Conservation (phyloP, 345 rosid genomes). For the Gossypium rotundifolium region DNA sequence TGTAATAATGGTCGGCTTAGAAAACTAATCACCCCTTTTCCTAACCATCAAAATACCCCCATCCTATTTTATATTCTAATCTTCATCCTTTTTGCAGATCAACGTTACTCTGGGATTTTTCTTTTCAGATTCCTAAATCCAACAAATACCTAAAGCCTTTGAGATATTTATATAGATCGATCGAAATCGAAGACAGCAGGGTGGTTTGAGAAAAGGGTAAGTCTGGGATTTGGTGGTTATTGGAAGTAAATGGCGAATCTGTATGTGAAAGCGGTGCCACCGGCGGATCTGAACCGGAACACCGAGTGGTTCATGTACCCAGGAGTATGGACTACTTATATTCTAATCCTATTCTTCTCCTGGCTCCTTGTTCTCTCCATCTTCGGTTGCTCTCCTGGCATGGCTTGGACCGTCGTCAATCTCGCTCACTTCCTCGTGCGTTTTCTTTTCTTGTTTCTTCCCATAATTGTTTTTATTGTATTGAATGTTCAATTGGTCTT, state of each 20-base stretch:
- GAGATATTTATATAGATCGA: background rate
- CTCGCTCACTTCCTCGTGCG: slow-evolving; percentile 63
- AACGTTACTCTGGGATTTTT: background rate
- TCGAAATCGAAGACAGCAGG: background rate
- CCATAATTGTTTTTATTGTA: background rate
- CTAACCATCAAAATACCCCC: too few species aligned
- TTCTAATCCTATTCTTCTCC: slow-evolving; percentile 62
- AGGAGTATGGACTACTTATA: slow-evolving; percentile 84
- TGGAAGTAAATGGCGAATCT: slow-evolving; percentile 36
- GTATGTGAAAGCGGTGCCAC: slow-evolving; percentile 70
- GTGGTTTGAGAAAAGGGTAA: background rate
- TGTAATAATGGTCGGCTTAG: background rate
- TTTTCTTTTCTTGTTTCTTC: background rate
- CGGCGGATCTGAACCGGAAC: slow-evolving; percentile 82
- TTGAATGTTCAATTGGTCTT: slow-evolving; percentile 15
- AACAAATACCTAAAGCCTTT: background rate
- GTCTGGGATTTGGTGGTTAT: background rate
- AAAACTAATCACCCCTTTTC: background rate
- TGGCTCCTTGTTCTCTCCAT: slow-evolving; percentile 77
- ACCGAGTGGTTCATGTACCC: slow-evolving; percentile 91
- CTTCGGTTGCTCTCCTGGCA: slow-evolving; percentile 69
- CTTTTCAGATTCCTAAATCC: background rate
- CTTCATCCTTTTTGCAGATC: background rate
- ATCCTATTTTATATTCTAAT: background rate
- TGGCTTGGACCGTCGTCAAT: slow-evolving; percentile 87